Percentiles rank a stretch among this genome's conserved stretches.
phyloP scores from a whole-genome alignment of 164 flowering plant genomes.

The Magnolia officinalis region DNA sequence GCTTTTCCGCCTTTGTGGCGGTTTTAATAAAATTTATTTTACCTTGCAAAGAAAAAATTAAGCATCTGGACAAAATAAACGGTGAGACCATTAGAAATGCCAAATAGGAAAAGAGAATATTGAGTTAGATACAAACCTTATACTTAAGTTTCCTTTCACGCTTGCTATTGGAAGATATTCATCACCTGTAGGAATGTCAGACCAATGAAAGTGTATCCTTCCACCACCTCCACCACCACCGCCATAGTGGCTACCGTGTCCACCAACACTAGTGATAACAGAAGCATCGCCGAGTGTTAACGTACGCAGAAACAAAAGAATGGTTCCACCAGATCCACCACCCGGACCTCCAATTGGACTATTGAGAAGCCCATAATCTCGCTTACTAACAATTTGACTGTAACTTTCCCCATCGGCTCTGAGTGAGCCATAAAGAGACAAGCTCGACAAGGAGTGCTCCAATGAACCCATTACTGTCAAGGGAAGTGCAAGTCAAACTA shows the following conservation, averaged over 20 bases:
- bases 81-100: background rate
- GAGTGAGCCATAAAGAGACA: constrained; percentile 65
- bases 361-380: constrained; percentile 12
- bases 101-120: background rate
- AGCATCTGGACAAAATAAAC: background rate
- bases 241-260: constrained; percentile 64
- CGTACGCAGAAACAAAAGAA: constrained; percentile 69
- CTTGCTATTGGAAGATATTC: constrained; percentile 65
- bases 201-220: constrained; percentile 92
- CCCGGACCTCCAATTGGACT: constrained; percentile 52
- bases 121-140: constrained; percentile 38
- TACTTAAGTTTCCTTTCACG: constrained; percentile 53
- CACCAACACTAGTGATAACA: constrained; percentile 69
- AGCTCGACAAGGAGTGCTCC: constrained; percentile 70
- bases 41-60: background rate
- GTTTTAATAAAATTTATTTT: too few species aligned
- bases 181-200: constrained; percentile 72
- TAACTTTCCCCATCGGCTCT: constrained; percentile 84
- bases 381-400: constrained; percentile 28
- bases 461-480: constrained; percentile 88
- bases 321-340: constrained; percentile 97
- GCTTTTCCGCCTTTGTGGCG: too few species aligned
- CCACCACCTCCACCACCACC: constrained; percentile 98
- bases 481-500: background rate
- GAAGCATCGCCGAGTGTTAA: constrained; percentile 51